Percentiles rank a stretch among this genome's conserved stretches.
These are phyloP conservation scores for Acanthochlamys bracteata DNA, from an alignment of 106 monocot genomes.

Conservation along the genomic window DNA sequence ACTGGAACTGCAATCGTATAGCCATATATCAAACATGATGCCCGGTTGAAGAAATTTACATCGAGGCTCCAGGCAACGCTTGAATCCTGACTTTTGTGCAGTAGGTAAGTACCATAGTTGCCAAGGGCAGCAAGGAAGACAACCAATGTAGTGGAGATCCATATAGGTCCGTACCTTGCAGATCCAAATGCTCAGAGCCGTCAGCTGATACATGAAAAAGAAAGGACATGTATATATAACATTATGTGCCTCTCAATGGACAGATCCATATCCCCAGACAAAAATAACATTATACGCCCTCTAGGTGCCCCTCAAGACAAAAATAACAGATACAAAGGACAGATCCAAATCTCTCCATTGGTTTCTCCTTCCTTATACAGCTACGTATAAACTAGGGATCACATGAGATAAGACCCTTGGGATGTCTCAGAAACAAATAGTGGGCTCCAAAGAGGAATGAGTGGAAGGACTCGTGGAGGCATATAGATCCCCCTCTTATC, in stretches of 20 bases:
- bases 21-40: slow-evolving; percentile 65
- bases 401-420: too few species aligned
- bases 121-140: slow-evolving; percentile 84
- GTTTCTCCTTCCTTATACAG: too few species aligned
- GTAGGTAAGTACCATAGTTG: slow-evolving; percentile 75
- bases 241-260: background rate
- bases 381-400: too few species aligned
- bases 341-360: background rate
- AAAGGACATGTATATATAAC: background rate
- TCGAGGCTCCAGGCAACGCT: slow-evolving; percentile 72
- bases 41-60: slow-evolving; percentile 80
- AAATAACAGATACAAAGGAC: background rate
- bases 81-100: slow-evolving; percentile 38
- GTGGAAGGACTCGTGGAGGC: too few species aligned
- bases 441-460: too few species aligned
- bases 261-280: background rate
- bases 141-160: slow-evolving; percentile 82
- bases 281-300: background rate
- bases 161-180: slow-evolving; percentile 76
- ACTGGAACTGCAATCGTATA: slow-evolving; percentile 54
- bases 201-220: background rate
- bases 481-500: background rate
- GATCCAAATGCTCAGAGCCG: background rate
- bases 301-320: background rate
- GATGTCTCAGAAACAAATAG: too few species aligned